Evolutionary conservation across 495 filamentous ascomycete species (phyloP).

Genomic region (Cudoniella acicularis): DNA sequence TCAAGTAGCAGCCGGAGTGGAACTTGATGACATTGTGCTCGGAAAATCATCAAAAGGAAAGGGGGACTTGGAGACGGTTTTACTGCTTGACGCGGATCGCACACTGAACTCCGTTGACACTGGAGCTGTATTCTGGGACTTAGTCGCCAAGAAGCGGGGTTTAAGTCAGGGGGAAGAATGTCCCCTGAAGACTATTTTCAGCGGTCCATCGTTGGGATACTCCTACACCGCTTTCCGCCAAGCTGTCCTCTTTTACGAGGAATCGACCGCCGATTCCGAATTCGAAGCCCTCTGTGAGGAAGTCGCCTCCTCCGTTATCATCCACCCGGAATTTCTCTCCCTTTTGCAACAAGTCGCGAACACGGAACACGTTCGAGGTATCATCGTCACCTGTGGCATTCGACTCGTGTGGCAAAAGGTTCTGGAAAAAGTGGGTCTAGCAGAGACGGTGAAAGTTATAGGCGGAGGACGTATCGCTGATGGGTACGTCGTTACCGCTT

Average conservation of each 20-base stretch:
- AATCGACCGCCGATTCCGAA: slow-evolving; percentile 30
- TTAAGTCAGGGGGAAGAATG: slow-evolving; percentile 16
- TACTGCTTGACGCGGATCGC: neutral
- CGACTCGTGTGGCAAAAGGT: slow-evolving; percentile 55
- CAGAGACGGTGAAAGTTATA: slow-evolving; percentile 42
- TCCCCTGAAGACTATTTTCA: slow-evolving; percentile 46
- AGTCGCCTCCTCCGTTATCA: slow-evolving; percentile 36
- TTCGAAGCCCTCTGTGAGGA: slow-evolving; percentile 43
- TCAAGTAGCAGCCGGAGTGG: neutral
- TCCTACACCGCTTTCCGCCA: slow-evolving; percentile 54
- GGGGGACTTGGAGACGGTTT: neutral
- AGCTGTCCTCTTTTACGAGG: slow-evolving; percentile 50
- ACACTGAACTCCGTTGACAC: neutral
- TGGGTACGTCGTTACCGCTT: slow-evolving; percentile 45
- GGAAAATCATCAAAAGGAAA: too few species aligned
- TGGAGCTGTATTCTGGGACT: neutral
- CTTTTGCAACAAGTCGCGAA: slow-evolving; percentile 36
- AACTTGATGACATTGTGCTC: neutral
- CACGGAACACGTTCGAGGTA: slow-evolving; percentile 37
- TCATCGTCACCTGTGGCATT: slow-evolving; percentile 15
- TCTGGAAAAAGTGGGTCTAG: slow-evolving; percentile 41
- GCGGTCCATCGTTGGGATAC: slow-evolving; percentile 42
- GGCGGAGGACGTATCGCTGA: slow-evolving; percentile 49
- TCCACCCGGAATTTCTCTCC: slow-evolving; percentile 45
- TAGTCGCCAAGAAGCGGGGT: neutral